Evolutionary conservation across 768 basidiomycete species (phyloP), one percentile per base, ranked within the genome.

Genomic region (Dioszegia hungarica): DNA sequence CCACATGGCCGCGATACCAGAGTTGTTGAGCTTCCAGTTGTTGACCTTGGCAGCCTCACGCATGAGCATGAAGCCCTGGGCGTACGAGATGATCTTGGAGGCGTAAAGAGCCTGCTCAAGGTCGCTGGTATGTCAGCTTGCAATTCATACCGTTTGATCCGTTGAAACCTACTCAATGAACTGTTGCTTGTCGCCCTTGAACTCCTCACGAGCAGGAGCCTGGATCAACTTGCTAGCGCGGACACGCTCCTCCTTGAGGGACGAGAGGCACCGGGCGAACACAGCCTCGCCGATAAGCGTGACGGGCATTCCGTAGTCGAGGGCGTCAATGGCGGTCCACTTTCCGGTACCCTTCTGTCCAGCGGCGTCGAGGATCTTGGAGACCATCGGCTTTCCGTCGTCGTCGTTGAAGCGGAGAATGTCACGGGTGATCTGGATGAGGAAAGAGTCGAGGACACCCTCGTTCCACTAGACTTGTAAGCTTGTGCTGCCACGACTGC

Each of bases 11-110:
- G 95, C 95, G 74, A 99, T 98, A 60, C 92, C 93, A 68, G 92
- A 86, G 76, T 94, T 94, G 83, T 98, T 97, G 77, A 99, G 81
- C 77, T 88, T 85, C 94, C 94, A 99, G 63, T 65, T 64, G 75
- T 79, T 77, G 82, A 95, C 92, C 78, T 90, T 90, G 40, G 93
- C 95, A 47, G 92, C 93, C 79, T 97, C 88, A 64, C 95, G 83
- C 92, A 99, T 95, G 72, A 99, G 84, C 85, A 99, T 94, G 82
- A 98, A 99, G 64, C 95, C 95, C 79, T 99, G 95, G 4, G 94
- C 90, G 82, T 99, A 99, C 28, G 94, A 98, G 72, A 97, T 94
- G 78, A 99, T 92, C 83, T 99, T 99, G 68, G 93, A 95, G 48
- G 94, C 95, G 79, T 99, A 99, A 57, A 99, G 82, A 45, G 94